Percentiles rank a stretch among this genome's conserved stretches.
Evolutionary conservation across 352 stramenopile species (phyloP).

Genomic region (Pythium dissimile): DNA sequence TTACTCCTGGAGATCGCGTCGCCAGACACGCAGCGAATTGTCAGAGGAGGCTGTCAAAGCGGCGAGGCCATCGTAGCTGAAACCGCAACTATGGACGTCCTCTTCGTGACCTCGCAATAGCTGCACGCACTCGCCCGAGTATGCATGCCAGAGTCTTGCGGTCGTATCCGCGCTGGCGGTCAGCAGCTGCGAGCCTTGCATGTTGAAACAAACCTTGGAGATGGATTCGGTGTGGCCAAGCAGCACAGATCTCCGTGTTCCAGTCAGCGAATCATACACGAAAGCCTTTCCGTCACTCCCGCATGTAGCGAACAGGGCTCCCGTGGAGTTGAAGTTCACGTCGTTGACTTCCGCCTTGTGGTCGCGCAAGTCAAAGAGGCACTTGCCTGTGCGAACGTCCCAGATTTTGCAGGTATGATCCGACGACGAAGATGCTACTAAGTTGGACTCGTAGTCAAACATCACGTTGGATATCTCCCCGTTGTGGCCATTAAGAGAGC

Average conservation of each 20-base stretch:
- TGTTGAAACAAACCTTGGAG: conserved; percentile 57
- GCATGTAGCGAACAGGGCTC: conserved; percentile 53
- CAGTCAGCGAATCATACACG: conserved; percentile 73
- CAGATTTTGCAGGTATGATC: conserved; percentile 66
- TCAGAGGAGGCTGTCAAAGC: conserved; percentile 55
- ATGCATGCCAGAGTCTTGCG: conserved; percentile 64
- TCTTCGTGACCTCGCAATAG: conserved; percentile 60
- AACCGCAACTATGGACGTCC: conserved; percentile 50
- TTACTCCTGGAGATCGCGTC: conserved; percentile 21
- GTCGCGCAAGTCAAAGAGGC: conserved; percentile 55
- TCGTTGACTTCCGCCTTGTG: conserved; percentile 48
- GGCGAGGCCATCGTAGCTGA: conserved; percentile 58
- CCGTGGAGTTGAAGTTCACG: conserved; percentile 62
- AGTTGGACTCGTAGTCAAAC: conserved; percentile 59
- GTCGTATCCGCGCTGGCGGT: conserved; percentile 55
- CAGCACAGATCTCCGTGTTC: conserved; percentile 41
- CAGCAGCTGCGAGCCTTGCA: conserved; percentile 60
- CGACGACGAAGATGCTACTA: conserved; percentile 52
- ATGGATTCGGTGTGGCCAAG: conserved; percentile 43
- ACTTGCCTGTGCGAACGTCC: conserved; percentile 62
- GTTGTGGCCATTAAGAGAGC: conserved; percentile 52
- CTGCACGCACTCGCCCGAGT: conserved; percentile 62
- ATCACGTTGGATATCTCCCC: conserved; percentile 55
- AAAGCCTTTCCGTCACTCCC: conserved; percentile 49
- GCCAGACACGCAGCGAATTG: conserved; percentile 67